Evolutionary conservation across 225 moss, liverwort and hornwort species (phyloP), one percentile per base, ranked within the genome.

Genomic region (Marchantia polymorpha): DNA sequence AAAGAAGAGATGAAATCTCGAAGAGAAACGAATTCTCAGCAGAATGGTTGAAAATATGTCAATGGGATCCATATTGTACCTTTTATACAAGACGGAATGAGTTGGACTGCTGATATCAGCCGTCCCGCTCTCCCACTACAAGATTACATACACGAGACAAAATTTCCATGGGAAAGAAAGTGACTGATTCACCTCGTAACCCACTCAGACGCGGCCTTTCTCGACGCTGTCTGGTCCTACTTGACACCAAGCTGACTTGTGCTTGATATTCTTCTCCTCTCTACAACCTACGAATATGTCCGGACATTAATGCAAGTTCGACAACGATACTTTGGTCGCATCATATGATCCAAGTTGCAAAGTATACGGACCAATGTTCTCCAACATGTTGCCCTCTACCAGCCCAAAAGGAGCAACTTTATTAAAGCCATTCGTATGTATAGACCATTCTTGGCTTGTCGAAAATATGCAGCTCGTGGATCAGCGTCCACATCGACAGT

Each of bases 371-470:
- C 39, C 5, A 2, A 39, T 5, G n/a, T 39, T 2, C 39, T 39
- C 39, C 39, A 2, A 39, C 39, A 39, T 39, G 39, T 39, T 39
- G 3, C 39, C 39, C 39, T 64, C 85, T 81, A 87, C 87, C 87
- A 99, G 16, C 92, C 93, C 22, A 89, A 82, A 54, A 99, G 93
- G 31, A 99, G 90, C 88, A 99, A 80, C 83, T 99, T 99, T 69
- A 94, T 81, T 53, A 95, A 78, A 54, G 97, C 95, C 97, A 99
- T 99, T 53, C 97, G 88, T 47, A 99, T 99, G 81, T 88, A 91
- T 11, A 99, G 89, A 52, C 97, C 97, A 69, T 99, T 99, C 83
- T 99, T 99, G 29, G 92, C 97, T 89, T 99, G 97, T 56, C 95
- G 91, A 73, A 99, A 99, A 79, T 99, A 99, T 19, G 97, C 97